A percentile compares a stretch with the other conserved stretches of the same genome.
Evolutionary conservation across 768 basidiomycete species (phyloP).

Genomic region (Pholiota molesta): DNA sequence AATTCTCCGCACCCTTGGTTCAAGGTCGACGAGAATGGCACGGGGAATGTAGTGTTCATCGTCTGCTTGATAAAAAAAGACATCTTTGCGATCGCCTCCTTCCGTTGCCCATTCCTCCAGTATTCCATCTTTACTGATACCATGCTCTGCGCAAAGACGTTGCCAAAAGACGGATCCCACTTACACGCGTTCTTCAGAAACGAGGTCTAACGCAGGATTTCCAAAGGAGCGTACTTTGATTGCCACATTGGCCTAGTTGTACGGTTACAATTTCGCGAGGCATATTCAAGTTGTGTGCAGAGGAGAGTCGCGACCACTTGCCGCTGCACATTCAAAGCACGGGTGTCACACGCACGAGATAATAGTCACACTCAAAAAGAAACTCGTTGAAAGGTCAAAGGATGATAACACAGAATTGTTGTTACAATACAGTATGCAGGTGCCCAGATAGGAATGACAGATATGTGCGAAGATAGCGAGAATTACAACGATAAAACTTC

Average conservation of each 20-base stretch:
- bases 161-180: conserved; percentile 99
- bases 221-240: conserved; percentile 68
- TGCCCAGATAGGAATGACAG: conserved; percentile 67
- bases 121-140: conserved; percentile 93
- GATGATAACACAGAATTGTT: conserved; percentile 48
- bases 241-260: conserved; percentile 88
- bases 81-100: conserved; percentile 96
- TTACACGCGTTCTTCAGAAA: conserved; percentile 32
- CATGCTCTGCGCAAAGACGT: conserved; percentile 96
- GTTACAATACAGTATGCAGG: conserved; percentile 88
- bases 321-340: conserved; percentile 4
- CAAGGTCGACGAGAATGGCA: conserved; percentile 94
- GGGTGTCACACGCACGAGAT: conserved; percentile 24
- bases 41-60: conserved; percentile 99
- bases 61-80: conserved; percentile 99
- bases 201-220: conserved; percentile 5
- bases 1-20: conserved; percentile 91
- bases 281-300: conserved; percentile 39
- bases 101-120: conserved; percentile 97
- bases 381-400: conserved; percentile 30
- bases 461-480: conserved; percentile 84
- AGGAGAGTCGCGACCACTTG: conserved; percentile 3
- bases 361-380: conserved; percentile 19
- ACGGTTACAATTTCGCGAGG: conserved; percentile 85
- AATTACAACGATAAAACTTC: conserved; percentile 66